Evolutionary conservation across 352 stramenopile genomes (phyloP).

Genomic region (Blastocystis sp.): DNA sequence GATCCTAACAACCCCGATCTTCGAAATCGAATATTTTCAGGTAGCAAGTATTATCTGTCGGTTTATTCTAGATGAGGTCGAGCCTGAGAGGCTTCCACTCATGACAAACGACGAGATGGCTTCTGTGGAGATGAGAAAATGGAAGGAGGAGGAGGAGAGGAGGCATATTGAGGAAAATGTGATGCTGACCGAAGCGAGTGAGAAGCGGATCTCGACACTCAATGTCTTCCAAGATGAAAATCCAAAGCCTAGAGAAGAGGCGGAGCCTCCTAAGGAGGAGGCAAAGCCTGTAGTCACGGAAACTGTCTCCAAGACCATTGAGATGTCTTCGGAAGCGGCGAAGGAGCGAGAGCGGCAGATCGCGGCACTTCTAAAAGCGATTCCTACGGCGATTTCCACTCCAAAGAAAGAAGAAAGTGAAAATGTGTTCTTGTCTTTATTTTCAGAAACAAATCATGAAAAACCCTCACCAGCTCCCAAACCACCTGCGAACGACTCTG

Average conservation of each 20-base stretch:
- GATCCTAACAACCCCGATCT: constrained; percentile 32
- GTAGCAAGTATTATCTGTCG: not conserved
- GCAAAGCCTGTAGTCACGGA: not conserved
- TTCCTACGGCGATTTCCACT: not conserved
- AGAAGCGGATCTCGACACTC: not conserved
- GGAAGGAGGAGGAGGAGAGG: constrained; percentile 43
- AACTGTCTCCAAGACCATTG: not conserved
- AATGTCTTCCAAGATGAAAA: not conserved
- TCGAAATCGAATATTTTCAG: constrained; percentile 21
- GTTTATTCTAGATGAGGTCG: not conserved
- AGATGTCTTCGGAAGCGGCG: not conserved
- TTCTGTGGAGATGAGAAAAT: constrained; percentile 4
- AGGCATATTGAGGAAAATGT: constrained; percentile 46
- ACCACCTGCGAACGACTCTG: too few relatives aligned
- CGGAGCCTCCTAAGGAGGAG: not conserved
- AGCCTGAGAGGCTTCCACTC: constrained; percentile 39
- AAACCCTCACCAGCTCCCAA: too few relatives aligned
- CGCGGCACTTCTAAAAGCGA: not conserved
- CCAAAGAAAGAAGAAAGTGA: not conserved
- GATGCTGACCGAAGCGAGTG: constrained; percentile 11
- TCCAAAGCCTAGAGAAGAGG: not conserved
- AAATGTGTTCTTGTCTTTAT: not conserved
- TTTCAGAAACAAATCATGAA: not conserved
- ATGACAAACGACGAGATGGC: constrained; percentile 19
- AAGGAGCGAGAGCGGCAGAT: constrained; percentile 18